A percentile compares a stretch with the other conserved stretches of the same genome.
Evolutionary conservation across 345 rosid genomes (phyloP).

Genomic region (Boechera stricta): DNA sequence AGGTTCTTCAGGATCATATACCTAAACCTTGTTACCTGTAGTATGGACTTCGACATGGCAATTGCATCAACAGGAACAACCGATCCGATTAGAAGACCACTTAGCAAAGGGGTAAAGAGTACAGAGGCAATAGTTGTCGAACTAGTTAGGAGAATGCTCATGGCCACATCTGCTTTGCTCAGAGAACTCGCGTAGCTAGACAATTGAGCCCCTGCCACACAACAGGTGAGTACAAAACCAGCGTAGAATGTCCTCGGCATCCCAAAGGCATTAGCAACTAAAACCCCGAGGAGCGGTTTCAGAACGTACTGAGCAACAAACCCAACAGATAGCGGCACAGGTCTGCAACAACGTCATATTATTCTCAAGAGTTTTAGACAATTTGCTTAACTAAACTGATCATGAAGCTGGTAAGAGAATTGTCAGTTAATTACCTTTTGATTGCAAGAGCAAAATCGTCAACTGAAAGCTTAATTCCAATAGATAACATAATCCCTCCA

Average conservation of each 20-base stretch:
- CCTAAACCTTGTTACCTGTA: slow-evolving; percentile 62
- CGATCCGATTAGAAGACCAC: slow-evolving; percentile 71
- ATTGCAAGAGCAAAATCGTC: slow-evolving; percentile 88
- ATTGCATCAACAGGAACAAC: slow-evolving; percentile 94
- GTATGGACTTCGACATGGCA: slow-evolving; percentile 94
- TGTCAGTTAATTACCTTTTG: slow-evolving; percentile 56
- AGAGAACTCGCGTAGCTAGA: slow-evolving; percentile 54
- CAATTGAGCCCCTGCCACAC: slow-evolving; percentile 94
- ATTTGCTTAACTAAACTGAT: background rate
- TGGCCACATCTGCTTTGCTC: slow-evolving; percentile 75
- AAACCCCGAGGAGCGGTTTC: slow-evolving; percentile 80
- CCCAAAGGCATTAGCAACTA: slow-evolving; percentile 78
- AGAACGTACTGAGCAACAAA: slow-evolving; percentile 73
- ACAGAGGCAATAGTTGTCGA: slow-evolving; percentile 83
- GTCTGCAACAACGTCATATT: slow-evolving; percentile 52
- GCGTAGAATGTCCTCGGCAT: slow-evolving; percentile 75
- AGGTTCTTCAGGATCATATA: background rate
- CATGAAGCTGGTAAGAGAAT: background rate
- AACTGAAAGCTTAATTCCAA: slow-evolving; percentile 86
- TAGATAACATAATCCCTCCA: slow-evolving; percentile 94
- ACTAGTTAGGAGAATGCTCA: slow-evolving; percentile 93
- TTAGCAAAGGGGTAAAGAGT: slow-evolving; percentile 48
- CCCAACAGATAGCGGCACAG: slow-evolving; percentile 84
- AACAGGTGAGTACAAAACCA: slow-evolving; percentile 78
- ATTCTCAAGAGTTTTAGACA: background rate